Percentiles rank a stretch among this genome's conserved stretches.
These are phyloP conservation scores for Clavispora fructus DNA, from an alignment of 805 yeast species.

Conservation along the genomic window DNA sequence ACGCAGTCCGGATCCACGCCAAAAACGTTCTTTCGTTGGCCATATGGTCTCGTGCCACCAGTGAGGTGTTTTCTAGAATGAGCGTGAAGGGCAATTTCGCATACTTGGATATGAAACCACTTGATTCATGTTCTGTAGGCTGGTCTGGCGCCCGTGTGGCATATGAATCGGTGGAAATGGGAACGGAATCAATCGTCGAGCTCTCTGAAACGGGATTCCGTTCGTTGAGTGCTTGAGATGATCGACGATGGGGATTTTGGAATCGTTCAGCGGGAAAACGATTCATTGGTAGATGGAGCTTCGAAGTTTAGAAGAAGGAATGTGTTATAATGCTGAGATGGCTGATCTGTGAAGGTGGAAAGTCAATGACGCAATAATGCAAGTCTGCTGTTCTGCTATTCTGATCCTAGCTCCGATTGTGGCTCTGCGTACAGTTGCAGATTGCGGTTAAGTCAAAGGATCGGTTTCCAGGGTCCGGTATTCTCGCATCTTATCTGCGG, in stretches of 20 bases:
- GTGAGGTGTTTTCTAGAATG: slow-evolving; percentile 23
- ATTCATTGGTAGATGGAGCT: not conserved
- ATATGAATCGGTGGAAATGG: not conserved
- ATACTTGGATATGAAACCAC: not conserved
- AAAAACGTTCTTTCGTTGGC: slow-evolving; percentile 62
- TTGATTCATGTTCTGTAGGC: not conserved
- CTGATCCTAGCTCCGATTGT: too few species aligned
- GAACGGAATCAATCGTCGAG: not conserved
- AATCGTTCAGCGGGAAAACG: not conserved
- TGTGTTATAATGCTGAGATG: too few species aligned
- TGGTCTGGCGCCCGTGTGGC: not conserved
- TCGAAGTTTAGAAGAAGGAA: too few species aligned
- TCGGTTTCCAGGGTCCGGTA: too few species aligned
- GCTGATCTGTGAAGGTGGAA: too few species aligned
- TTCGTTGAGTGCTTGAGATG: not conserved
- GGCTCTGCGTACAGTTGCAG: too few species aligned
- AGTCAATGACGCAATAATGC: too few species aligned
- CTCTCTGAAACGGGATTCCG: not conserved
- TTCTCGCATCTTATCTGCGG: too few species aligned
- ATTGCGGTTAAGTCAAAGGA: too few species aligned
- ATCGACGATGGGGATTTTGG: not conserved
- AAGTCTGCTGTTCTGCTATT: too few species aligned
- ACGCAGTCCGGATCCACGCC: slow-evolving; percentile 60
- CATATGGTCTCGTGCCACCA: slow-evolving; percentile 40
- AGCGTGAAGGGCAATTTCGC: slow-evolving; percentile 2